phyloP scores from a whole-genome alignment of 495 filamentous ascomycete genomes.

The Hypoxylon cercidicola region DNA sequence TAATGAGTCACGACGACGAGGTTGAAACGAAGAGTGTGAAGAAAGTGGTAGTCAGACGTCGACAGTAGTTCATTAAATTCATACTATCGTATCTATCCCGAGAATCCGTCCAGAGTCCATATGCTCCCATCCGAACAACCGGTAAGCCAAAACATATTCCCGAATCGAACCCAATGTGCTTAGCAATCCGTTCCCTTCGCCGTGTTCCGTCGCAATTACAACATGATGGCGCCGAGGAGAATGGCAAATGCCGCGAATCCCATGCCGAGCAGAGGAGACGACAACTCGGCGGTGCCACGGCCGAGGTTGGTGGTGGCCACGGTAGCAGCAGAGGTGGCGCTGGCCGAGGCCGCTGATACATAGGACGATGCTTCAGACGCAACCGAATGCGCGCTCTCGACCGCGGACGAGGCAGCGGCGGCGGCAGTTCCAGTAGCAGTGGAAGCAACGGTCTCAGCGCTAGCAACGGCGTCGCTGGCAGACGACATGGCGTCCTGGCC shows the following conservation, averaged over 20 bases:
- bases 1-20: too few relatives aligned
- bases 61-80: slow-evolving; percentile 14
- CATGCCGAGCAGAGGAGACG: slow-evolving; percentile 26
- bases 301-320: slow-evolving; percentile 4
- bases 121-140: not conserved
- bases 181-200: not conserved
- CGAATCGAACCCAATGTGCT: not conserved
- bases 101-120: not conserved
- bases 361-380: slow-evolving; percentile 17
- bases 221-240: slow-evolving; percentile 25
- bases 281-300: slow-evolving; percentile 15
- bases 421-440: slow-evolving; percentile 32
- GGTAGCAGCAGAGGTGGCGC: slow-evolving; percentile 1
- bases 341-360: slow-evolving; percentile 9
- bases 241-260: slow-evolving; percentile 23
- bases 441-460: slow-evolving; percentile 37
- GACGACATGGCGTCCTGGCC: slow-evolving; percentile 21
- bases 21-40: too few relatives aligned
- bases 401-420: slow-evolving; percentile 27
- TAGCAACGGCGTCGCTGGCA: slow-evolving; percentile 25
- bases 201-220: slow-evolving; percentile 7
- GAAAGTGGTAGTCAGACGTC: not conserved
- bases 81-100: slow-evolving; percentile 7
- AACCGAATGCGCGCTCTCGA: slow-evolving; percentile 30
- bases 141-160: not conserved